Evolutionary conservation across 1,284 basidiomycete species (phyloP).

Genomic region (Macrocystidia cucumis): DNA sequence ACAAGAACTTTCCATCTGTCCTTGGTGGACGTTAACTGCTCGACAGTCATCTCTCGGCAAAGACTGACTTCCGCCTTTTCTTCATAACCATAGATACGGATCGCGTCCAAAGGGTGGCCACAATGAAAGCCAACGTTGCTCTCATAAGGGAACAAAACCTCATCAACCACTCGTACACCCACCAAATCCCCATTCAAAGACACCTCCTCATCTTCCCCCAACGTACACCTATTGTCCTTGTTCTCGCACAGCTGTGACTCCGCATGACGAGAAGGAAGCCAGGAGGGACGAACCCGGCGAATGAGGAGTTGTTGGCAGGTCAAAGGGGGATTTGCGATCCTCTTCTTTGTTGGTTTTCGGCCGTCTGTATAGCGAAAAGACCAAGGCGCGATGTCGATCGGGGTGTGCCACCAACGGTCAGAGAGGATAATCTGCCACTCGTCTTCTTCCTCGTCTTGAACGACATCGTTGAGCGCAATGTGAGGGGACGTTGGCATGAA

Average conservation of each 20-base stretch:
- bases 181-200: constrained; percentile 24
- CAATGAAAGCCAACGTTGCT: constrained; percentile 25
- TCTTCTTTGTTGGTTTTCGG: constrained; percentile 12
- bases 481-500: constrained; percentile 15
- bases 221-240: constrained; percentile 5
- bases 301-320: constrained; percentile 14
- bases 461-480: constrained; percentile 18
- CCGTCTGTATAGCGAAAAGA: constrained; percentile 14
- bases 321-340: no score
- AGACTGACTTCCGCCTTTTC: constrained; percentile 4
- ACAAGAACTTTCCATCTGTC: constrained; percentile 23
- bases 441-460: constrained; percentile 18
- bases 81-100: not conserved
- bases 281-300: constrained; percentile 16
- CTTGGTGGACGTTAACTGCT: constrained; percentile 17
- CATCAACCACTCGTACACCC: constrained; percentile 22
- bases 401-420: constrained; percentile 28
- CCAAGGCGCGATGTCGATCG: constrained; percentile 24
- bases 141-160: constrained; percentile 25
- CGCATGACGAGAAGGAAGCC: constrained; percentile 3
- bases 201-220: constrained; percentile 14
- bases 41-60: constrained; percentile 16
- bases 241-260: constrained; percentile 4
- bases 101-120: constrained; percentile 10
- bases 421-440: constrained; percentile 24